phyloP scores from a whole-genome alignment of 495 filamentous ascomycete genomes.

The Sordaria brevicollis region DNA sequence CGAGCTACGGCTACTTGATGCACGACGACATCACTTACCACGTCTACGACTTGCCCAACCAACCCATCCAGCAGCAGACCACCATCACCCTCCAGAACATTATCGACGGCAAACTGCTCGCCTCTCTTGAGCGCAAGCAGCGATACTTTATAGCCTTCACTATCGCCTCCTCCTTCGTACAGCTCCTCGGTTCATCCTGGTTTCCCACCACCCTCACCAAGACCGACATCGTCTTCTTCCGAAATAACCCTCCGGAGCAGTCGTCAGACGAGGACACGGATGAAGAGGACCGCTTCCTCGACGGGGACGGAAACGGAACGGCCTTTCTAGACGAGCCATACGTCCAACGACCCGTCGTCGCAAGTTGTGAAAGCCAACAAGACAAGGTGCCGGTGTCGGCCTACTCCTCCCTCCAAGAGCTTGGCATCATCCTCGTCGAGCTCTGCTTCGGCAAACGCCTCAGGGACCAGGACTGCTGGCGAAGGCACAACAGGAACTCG shows the following conservation, averaged over 20 bases:
- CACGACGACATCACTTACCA: conserved; percentile 4
- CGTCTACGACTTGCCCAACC: conserved; percentile 4
- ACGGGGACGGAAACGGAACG: neutral
- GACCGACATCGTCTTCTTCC: conserved; percentile 4
- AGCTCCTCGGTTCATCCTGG: conserved; percentile 13
- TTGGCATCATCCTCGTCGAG: conserved; percentile 26
- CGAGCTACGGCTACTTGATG: conserved; percentile 6
- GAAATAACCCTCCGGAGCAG: neutral
- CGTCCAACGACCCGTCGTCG: neutral
- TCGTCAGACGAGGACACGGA: neutral
- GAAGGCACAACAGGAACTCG: neutral
- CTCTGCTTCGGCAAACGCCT: conserved; percentile 26
- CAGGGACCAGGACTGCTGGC: conserved; percentile 9
- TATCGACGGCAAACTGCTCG: neutral
- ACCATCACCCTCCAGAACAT: conserved; percentile 9
- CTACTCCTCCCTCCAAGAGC: neutral
- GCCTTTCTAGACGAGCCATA: neutral
- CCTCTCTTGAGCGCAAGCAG: conserved; percentile 1
- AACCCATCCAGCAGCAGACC: neutral
- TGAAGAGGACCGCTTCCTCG: neutral
- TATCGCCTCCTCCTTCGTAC: conserved; percentile 14
- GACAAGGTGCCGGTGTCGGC: no score
- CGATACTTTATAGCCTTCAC: conserved; percentile 5
- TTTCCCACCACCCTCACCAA: neutral
- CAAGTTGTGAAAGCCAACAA: neutral